phyloP scores from a whole-genome alignment of 768 basidiomycete genomes.

The Mycena metata region DNA sequence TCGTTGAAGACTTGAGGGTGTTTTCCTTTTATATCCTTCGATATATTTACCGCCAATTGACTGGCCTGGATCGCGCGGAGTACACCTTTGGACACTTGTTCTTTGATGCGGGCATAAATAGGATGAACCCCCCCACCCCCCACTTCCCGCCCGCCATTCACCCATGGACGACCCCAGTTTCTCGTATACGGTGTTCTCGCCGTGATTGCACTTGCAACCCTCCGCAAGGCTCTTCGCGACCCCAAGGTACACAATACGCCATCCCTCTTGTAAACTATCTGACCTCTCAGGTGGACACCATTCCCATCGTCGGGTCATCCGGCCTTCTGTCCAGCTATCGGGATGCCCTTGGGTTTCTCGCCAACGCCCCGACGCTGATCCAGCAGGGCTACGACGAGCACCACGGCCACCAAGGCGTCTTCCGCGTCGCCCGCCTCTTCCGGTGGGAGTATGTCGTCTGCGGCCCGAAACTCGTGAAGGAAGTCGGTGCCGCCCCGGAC shows the following conservation, averaged over 20 bases:
- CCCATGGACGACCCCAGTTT: constrained; percentile 4
- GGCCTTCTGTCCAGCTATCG: constrained; percentile 18
- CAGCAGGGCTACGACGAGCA: constrained; percentile 25
- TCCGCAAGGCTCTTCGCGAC: not conserved
- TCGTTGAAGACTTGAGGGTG: too few relatives aligned
- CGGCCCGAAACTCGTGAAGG: constrained; percentile 50
- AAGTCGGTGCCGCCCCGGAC: constrained; percentile 55
- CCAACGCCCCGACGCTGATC: constrained; percentile 7
- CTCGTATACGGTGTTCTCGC: not conserved
- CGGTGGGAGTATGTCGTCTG: constrained; percentile 57
- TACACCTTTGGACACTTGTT: not conserved
- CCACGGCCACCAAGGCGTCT: constrained; percentile 21
- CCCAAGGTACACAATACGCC: not conserved
- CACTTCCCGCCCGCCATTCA: too few relatives aligned
- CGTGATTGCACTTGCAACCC: not conserved
- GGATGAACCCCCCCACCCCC: not conserved
- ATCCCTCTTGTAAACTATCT: not conserved
- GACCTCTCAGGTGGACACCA: not conserved
- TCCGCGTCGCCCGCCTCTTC: constrained; percentile 21
- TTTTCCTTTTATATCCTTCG: too few relatives aligned
- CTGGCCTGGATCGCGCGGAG: too few relatives aligned
- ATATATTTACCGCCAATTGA: too few relatives aligned
- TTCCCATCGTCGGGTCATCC: constrained; percentile 27
- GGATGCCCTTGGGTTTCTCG: constrained; percentile 5
- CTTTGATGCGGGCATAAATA: not conserved